These are phyloP conservation scores for Aristolochia californica DNA, from an alignment of 164 flowering plant species.

Conservation along the genomic window DNA sequence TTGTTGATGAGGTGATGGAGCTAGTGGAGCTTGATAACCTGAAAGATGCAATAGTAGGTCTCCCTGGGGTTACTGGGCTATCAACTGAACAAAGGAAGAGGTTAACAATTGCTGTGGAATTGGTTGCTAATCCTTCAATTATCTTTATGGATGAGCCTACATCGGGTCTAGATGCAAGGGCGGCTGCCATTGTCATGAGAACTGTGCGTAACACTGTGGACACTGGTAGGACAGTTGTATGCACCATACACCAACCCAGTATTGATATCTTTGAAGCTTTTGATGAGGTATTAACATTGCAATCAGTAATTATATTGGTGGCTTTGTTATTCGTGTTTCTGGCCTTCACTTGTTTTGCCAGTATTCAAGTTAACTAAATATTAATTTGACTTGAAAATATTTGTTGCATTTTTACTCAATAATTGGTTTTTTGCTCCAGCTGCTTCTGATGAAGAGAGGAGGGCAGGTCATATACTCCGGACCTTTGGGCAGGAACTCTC, in stretches of 20 bases:
- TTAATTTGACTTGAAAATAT: too few species aligned
- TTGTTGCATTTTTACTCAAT: too few species aligned
- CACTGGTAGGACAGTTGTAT: constrained; percentile 96
- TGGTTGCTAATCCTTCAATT: constrained; percentile 99
- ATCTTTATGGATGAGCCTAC: constrained; percentile 99
- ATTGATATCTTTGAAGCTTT: constrained; percentile 98
- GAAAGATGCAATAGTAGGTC: constrained; percentile 84
- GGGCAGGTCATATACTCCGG: constrained; percentile 91
- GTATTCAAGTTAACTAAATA: too few species aligned
- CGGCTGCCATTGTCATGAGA: constrained; percentile 99
- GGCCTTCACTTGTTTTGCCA: too few species aligned
- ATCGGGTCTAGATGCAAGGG: constrained; percentile 97
- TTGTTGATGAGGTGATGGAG: constrained; percentile 92
- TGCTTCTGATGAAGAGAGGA: constrained; percentile 86
- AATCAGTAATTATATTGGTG: too few species aligned
- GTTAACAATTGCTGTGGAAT: constrained; percentile 97
- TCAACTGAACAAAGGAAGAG: constrained; percentile 97
- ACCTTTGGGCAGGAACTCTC: constrained; percentile 69
- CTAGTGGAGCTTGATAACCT: constrained; percentile 81
- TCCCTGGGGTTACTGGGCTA: constrained; percentile 90
- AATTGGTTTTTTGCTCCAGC: constrained; percentile 16
- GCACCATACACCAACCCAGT: constrained; percentile 99
- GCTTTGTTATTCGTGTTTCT: too few species aligned
- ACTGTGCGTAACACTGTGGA: constrained; percentile 97
- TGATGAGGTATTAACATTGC: constrained; percentile 52